Conservation (phyloP, 345 rosid genomes). For the Luvunga scandens region DNA sequence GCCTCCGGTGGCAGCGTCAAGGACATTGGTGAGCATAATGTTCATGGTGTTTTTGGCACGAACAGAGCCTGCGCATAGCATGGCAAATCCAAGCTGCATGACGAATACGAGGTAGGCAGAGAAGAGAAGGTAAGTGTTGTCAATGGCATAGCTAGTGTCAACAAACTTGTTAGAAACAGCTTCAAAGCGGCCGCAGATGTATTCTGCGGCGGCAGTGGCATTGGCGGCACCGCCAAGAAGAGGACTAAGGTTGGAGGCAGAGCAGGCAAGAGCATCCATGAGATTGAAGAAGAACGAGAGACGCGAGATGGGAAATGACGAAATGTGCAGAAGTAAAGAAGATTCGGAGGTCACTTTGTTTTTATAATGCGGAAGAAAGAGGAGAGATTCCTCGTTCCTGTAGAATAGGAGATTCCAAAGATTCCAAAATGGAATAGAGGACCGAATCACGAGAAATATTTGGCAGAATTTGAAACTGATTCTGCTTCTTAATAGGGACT, state of each 20-base stretch:
- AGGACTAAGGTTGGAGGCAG: slow-evolving; percentile 30
- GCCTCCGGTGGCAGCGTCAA: slow-evolving; percentile 59
- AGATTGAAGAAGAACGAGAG: not conserved
- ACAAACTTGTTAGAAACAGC: slow-evolving; percentile 28
- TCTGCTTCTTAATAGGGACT: not conserved
- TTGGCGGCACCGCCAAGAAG: slow-evolving; percentile 34
- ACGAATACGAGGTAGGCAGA: slow-evolving; percentile 58
- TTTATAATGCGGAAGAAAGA: not conserved
- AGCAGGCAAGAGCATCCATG: slow-evolving; percentile 33
- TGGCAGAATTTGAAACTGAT: not conserved
- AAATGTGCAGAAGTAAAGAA: not conserved
- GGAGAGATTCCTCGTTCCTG: not conserved
- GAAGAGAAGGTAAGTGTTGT: slow-evolving; percentile 60
- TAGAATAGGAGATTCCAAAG: not conserved
- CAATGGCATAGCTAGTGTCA: slow-evolving; percentile 46
- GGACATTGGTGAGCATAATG: slow-evolving; percentile 62
- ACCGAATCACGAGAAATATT: not conserved
- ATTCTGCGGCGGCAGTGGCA: slow-evolving; percentile 38
- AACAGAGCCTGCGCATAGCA: slow-evolving; percentile 58
- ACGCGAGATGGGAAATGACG: not conserved
- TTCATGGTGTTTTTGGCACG: slow-evolving; percentile 62
- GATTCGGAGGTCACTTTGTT: not conserved
- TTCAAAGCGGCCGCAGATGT: slow-evolving; percentile 45
- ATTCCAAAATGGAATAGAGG: not conserved
- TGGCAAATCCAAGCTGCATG: slow-evolving; percentile 60